A percentile compares a stretch with the other conserved stretches of the same genome.
phyloP scores from a whole-genome alignment of 2,329 filamentous ascomycete genomes.

The Cladosporium austrohemisphaericum region DNA sequence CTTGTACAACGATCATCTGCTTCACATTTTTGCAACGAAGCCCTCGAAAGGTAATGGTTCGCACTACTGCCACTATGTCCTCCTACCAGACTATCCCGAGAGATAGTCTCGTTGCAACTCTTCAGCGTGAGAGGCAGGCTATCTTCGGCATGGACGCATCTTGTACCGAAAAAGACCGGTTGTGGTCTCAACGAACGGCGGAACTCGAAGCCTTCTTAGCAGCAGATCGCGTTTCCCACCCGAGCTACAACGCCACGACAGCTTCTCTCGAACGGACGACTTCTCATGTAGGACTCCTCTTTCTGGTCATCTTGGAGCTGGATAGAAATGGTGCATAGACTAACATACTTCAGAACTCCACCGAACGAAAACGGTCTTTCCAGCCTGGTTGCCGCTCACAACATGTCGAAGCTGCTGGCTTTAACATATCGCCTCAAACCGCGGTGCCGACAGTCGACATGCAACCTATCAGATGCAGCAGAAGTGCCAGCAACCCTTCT shows the following conservation, averaged over 20 bases:
- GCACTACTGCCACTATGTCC: not conserved
- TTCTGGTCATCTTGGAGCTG: not conserved
- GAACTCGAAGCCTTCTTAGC: conserved; percentile 22
- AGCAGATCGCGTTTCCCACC: not conserved
- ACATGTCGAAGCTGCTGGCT: no score
- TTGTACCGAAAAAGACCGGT: conserved; percentile 34
- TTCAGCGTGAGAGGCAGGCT: conserved; percentile 35
- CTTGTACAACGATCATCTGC: no score
- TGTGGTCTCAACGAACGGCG: conserved; percentile 32
- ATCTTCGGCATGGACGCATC: conserved; percentile 35
- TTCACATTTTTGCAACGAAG: no score
- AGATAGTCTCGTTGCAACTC: not conserved
- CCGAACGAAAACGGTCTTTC: not conserved
- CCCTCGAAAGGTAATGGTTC: no score
- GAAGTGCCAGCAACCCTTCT: no score
- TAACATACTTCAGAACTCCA: not conserved
- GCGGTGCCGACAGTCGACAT: no score
- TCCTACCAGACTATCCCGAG: not conserved
- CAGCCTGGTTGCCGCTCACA: not conserved
- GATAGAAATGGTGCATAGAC: not conserved
- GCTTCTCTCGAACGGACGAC: not conserved
- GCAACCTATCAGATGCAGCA: no score
- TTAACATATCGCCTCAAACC: no score
- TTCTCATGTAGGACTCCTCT: not conserved
- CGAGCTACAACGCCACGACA: no score